Base-by-base conservation (phyloP, 495 filamentous ascomycete genomes). In the Paragyromitra xinjiangensis region DNA sequence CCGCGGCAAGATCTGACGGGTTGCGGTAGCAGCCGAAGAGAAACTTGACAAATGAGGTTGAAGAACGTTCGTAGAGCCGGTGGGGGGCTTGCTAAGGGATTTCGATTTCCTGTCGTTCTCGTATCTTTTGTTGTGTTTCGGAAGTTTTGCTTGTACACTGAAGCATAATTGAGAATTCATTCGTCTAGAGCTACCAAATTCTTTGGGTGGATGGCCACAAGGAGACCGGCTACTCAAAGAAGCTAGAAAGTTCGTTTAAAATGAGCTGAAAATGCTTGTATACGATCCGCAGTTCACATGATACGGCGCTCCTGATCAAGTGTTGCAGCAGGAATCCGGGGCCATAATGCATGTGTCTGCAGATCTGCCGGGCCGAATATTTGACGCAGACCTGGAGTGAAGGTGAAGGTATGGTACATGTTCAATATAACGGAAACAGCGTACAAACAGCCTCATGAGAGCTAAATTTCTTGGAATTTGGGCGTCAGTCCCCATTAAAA, bases 1-100 rank as follows among this genome's bases (percentile, higher is more conserved):
- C 37, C 61, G 53, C 63, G 62, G 71, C 51, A 73, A 67, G 71
- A 73, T 73, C 62, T 73, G 34, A 56, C 59, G 59, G 58, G 34
- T 64, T 40, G 44, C 6, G 45, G 45, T 53, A 55, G 69, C 44
- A 64, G 8, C 59, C 48, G 26, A 59, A 64, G 69, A 73, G 16
- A 26, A 64, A 14, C 34, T 29, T 64, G 9, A 14, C 68, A 50
- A 71, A 62, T 63, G 55, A 26, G 22, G 37, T 29, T 14, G 6
- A 14, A 48, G 9, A n/a, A 56, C 16, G 4, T 19, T 62, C 56
- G 44, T 62, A 63, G 3, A 39, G 50, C 53, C 2, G 40, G 16
- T 14, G 16, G 19, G 39, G 29, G 40, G 19, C 24, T 40, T 51
- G 50, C 63, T 63, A 44, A 34, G 14, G 19, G 16, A 24, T 62